Evolutionary conservation across 139 green algal species (phyloP), one percentile per base, ranked within the genome.

Genomic region (Coelastrella sp.): DNA sequence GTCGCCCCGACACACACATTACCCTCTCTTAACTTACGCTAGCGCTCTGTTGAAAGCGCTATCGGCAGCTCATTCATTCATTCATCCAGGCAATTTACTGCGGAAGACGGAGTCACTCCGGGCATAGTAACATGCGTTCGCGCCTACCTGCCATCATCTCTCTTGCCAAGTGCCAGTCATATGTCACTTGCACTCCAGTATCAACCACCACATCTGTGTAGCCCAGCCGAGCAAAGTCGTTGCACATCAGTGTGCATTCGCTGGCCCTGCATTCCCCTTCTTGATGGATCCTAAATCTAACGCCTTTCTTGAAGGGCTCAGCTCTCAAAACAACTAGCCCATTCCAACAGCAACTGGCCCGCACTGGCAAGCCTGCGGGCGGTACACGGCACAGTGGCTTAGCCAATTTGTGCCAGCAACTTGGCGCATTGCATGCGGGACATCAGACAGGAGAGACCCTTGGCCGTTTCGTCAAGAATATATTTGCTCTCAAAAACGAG

Each of bases 271-370:
- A 96, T 87, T 96, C 94, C 2, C 77, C 88, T 13, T 84, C 4
- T 8, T n/a, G 10, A 54, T 93, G 88, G 5, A 5, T 65, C 4
- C 93, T 73, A 75, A 94, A 93, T 20, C 86, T 80, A 4, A 94
- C 7, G 16, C 83, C 73, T 0, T 5, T 65, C 8, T 54, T 23
- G 22, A 97, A 93, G 20, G 95, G 94, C 60, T 64, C 89, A 2
- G 95, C 91, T n/a, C 87, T 84, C 6, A 96, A 81, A 7, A 95
- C 83, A 2, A 83, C 91, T 5, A 97, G 76, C 14, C 95, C 95
- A 80, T 96, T 97, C 95, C 95, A 97, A 89, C 95, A 97, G 91
- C 94, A 96, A 22, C 89, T 88, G 10, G 87, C 92, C 6, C 91
- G 93, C n/a, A 95, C 80, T 0, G 95, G 94, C 60, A 94, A 80